A percentile compares a stretch with the other conserved stretches of the same genome.
phyloP scores from a whole-genome alignment of 164 flowering plant genomes.

The Macadamia integrifolia region DNA sequence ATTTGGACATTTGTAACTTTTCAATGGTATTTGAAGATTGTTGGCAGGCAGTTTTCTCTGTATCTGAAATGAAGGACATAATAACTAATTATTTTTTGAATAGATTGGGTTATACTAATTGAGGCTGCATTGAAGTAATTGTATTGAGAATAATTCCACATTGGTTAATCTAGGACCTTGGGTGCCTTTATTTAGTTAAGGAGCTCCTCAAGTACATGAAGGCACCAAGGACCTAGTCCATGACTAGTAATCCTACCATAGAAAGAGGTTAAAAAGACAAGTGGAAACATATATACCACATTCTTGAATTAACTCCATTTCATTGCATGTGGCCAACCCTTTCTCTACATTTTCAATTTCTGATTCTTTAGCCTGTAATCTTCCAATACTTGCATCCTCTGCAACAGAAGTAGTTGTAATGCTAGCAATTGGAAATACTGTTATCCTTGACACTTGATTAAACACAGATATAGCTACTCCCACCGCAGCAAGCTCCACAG shows the following conservation, averaged over 20 bases:
- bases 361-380: constrained; percentile 6
- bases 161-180: too few species aligned
- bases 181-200: too few species aligned
- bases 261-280: too few species aligned
- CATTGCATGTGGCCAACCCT: constrained; percentile 14
- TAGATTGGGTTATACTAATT: too few species aligned
- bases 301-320: constrained; percentile 26
- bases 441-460: constrained; percentile 51
- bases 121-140: not conserved
- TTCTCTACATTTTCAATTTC: constrained; percentile 20
- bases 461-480: constrained; percentile 62
- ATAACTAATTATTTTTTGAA: not conserved
- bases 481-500: constrained; percentile 65
- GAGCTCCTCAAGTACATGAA: too few species aligned
- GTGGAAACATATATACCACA: constrained; percentile 17
- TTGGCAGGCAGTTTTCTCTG: constrained; percentile 9
- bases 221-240: too few species aligned
- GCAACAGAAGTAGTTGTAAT: constrained; percentile 60
- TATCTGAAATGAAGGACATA: constrained; percentile 21
- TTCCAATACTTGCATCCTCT: constrained; percentile 39
- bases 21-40: constrained; percentile 8
- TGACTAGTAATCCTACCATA: not conserved
- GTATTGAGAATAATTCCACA: not conserved
- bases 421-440: constrained; percentile 60
- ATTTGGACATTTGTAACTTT: constrained; percentile 15